Base-by-base conservation (phyloP, 441 rosid species). In the Bruguiera hainesii region DNA sequence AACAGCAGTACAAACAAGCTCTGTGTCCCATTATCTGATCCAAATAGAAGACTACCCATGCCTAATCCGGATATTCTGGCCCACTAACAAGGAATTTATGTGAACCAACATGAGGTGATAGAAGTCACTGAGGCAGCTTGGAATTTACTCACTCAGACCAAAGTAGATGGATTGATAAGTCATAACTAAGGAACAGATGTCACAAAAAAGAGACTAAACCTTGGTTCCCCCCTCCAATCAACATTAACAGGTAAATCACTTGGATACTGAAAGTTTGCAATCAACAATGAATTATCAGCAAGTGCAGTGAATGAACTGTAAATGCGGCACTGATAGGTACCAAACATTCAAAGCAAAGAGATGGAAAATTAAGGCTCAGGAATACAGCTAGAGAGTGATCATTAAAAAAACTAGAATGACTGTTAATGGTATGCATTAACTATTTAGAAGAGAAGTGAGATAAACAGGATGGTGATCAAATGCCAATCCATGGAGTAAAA, bases 211-310 rank as follows among this genome's bases (percentile, higher is more conserved):
- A 59, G 23, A 50, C 49, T 21, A 62, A 37, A 56, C 55, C 42
- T 11, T 11, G 64, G 57, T 58, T 8, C 46, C n/a, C n/a, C 50
- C 7, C 42, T 57, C 58, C 64, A 63, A 49, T 1, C 29, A 6
- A 35, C 25, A 65, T 60, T 18, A n/a, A 64, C 1, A 42, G 23
- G 31, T 25, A 26, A 30, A 65, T 35, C 35, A 56, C 39, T 33
- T 23, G 49, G 21, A 51, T 5, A 21, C 21, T n/a, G 35, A 51
- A 53, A 51, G 21, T 51, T 63, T 20, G 3, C 65, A 73, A 28
- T 69, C 23, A 68, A 59, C 56, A 64, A 42, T 30, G 39, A 68
- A 64, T 64, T 61, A 52, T 60, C 48, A n/a, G 23, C 10, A 51
- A 51, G 1, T 20, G 37, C 37, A 51, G 56, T 23, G 23, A 51